Evolutionary conservation across 345 rosid species (phyloP), one percentile per base, ranked within the genome.

Genomic region (Citrus maxima): DNA sequence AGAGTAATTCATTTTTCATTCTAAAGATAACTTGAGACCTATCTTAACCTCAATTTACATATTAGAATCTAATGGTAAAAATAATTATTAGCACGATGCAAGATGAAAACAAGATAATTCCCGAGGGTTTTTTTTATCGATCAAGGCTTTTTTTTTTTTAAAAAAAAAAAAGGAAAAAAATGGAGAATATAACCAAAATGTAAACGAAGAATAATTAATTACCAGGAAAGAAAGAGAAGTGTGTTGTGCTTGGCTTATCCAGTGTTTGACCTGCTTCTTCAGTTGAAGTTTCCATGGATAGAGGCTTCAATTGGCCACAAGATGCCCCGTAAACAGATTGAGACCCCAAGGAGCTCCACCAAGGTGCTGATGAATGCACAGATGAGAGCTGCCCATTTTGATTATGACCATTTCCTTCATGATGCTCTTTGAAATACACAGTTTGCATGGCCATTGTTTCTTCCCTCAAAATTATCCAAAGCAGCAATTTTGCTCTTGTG

Each of bases 371-470:
- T 37, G 88, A 80, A 32, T 88, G 87, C 80, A 82, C 84, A 14
- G 93, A 86, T 46, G 88, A 79, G 38, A 89, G 42, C 63, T 88
- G 93, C 78, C 85, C 89, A 65, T 58, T 82, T 65, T 88, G 86
- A 81, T 82, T 81, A 73, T 85, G 87, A 18, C 67, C 84, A 73
- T 71, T 78, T 76, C 91, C 93, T 83, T 91, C 97, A 80, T 86
- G 92, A 80, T 86, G 92, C 70, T 90, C 94, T 80, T 90, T 90
- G 74, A 89, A 74, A 79, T 84, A 84, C 73, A 85, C 77, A 82
- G 97, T 84, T 84, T 92, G 95, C 98, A 87, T 89, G 83, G 96
- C 93, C 95, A 92, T 95, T 79, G 1, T 46, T 46, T 82, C 60
- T 64, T 22, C 69, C 58, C 82, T 79, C 73, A 62, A 71, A 82